Evolutionary conservation across 2,329 filamentous ascomycete genomes (phyloP), one percentile per base, ranked within the genome.

Genomic region (Bipolaris victoriae): DNA sequence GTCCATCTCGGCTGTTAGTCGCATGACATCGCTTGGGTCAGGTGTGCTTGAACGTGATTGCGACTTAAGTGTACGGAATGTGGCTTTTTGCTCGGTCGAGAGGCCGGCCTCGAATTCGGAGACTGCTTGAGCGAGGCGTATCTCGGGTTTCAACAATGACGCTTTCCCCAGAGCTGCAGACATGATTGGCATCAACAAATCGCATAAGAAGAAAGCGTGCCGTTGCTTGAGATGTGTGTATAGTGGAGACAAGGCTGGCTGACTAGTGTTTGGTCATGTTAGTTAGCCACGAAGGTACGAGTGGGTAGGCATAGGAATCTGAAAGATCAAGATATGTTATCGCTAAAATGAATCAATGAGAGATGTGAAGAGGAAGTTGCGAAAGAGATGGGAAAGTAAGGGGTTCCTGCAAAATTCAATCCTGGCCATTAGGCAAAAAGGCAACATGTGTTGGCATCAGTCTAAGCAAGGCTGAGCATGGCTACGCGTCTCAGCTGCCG

Each of bases 1-100:
- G 80, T 70, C 49, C 1, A 60, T n/a, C 36, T 79, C 73, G 2
- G 77, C 78, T 0, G 77, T 79, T 0, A 81, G 52, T 5, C 67
- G 39, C 60, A 65, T 60, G 5, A 65, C 58, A 61, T 65, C 52
- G 47, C 9, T 39, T 7, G 50, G 33, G 15, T 36, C 18, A 9
- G 62, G 60, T 7, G 33, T 24, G 2, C 10, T 39, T 7, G 26
- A 48, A 11, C 52, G 33, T 7, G 51, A 44, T 10, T 58, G 44
- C 29, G 52, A 52, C 24, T 9, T 57, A 3, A 44, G 45, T 1
- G 26, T 45, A 5, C 35, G 47, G 11, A 62, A 60, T 0, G 13
- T 26, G 0, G 35, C 9, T 18, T 59, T 65, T 39, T 64, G 49
- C n/a, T 65, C 48, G n/a, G 22, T 20, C 1, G 58, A 54, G 3